phyloP scores from a whole-genome alignment of 1,284 basidiomycete species.

The Ganoderma multipileum region DNA sequence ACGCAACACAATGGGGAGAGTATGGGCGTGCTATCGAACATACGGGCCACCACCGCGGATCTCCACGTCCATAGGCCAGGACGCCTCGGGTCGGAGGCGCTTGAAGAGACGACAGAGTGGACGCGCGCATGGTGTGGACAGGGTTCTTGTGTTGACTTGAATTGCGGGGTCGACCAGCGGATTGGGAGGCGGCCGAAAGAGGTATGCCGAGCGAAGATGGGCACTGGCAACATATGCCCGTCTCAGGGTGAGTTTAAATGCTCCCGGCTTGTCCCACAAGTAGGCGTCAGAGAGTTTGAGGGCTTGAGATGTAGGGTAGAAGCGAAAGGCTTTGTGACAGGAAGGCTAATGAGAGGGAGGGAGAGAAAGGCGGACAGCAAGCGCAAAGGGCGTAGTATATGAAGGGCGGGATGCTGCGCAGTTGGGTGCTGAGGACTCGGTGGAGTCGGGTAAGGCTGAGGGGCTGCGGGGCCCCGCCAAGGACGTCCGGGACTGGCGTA shows the following conservation, averaged over 20 bases:
- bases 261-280: not conserved
- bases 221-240: not conserved
- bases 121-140: not conserved
- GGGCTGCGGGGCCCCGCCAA: not conserved
- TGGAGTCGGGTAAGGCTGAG: not conserved
- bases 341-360: not conserved
- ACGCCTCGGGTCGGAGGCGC: not conserved
- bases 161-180: not conserved
- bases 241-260: slow-evolving; percentile 1
- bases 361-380: not conserved
- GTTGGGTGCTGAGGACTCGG: not conserved
- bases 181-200: not conserved
- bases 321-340: not conserved
- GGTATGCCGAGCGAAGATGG: not conserved
- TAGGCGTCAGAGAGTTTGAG: not conserved
- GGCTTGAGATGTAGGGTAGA: not conserved
- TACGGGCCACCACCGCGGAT: not conserved
- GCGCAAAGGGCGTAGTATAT: not conserved
- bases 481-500: not conserved
- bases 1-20: not conserved
- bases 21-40: not conserved
- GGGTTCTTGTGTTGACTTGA: not conserved
- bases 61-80: not conserved
- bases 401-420: not conserved
- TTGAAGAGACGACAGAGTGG: not conserved